A percentile compares a stretch with the other conserved stretches of the same genome.
Evolutionary conservation across 164 flowering plant genomes (phyloP).

Genomic region (Amborella trichopoda): DNA sequence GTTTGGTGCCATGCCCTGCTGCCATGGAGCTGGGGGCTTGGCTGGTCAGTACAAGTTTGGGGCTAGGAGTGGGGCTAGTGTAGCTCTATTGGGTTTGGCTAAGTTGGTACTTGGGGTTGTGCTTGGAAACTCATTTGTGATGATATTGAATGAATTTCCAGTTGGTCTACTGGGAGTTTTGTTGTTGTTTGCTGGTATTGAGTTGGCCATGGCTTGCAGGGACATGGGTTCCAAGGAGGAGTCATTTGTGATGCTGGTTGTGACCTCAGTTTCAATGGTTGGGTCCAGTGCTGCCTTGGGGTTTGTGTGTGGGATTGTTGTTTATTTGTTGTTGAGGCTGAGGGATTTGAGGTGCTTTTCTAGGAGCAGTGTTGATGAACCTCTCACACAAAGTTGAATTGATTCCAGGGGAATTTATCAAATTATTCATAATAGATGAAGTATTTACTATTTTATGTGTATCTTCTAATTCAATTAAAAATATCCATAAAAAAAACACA

Average conservation of each 20-base stretch:
- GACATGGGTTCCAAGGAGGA: slow-evolving; percentile 75
- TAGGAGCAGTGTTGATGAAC: too few species aligned
- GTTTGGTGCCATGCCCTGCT: slow-evolving; percentile 88
- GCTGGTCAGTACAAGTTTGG: slow-evolving; percentile 86
- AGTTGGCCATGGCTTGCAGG: slow-evolving; percentile 75
- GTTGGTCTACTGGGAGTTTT: slow-evolving; percentile 74
- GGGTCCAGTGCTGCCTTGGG: slow-evolving; percentile 87
- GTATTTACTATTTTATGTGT: too few species aligned
- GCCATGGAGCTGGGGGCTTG: slow-evolving; percentile 83
- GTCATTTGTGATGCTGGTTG: slow-evolving; percentile 78
- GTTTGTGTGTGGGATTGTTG: slow-evolving; percentile 60
- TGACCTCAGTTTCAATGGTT: slow-evolving; percentile 72
- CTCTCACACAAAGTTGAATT: too few species aligned
- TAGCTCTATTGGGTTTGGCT: slow-evolving; percentile 49
- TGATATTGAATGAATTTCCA: slow-evolving; percentile 50
- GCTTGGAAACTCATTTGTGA: slow-evolving; percentile 71
- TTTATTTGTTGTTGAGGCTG: slow-evolving; percentile 53
- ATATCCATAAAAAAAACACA: too few species aligned
- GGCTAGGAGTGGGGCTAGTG: slow-evolving; percentile 61
- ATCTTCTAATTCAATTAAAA: too few species aligned
- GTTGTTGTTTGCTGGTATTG: slow-evolving; percentile 73
- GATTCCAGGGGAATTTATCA: too few species aligned
- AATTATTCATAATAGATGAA: too few species aligned
- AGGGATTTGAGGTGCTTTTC: too few species aligned
- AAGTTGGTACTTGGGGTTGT: slow-evolving; percentile 55